Evolutionary conservation across 164 flowering plant genomes (phyloP), one percentile per base, ranked within the genome.

Genomic region (Kingdonia uniflora): DNA sequence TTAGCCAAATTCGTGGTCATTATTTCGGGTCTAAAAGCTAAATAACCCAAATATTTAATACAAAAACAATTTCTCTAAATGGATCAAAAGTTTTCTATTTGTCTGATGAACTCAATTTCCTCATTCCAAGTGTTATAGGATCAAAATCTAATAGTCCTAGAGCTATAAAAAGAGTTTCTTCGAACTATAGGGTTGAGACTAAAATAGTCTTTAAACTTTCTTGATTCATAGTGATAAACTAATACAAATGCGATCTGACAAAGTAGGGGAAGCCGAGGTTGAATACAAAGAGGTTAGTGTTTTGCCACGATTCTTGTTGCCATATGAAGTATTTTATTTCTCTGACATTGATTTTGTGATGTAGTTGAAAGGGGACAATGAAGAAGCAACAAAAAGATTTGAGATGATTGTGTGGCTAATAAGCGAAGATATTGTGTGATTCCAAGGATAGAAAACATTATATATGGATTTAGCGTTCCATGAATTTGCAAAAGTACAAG

Each of bases 401-500:
- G 92, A 83, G 67, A 74, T 70, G 13, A 87, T 91, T 20, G 95
- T 81, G 56, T 57, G 66, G 49, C 55, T 65, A 29, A 91, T 91
- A 96, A 79, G 67, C 35, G 87, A 87, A 65, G 96, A 87, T 68
- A 83, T 81, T 5, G 78, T 74, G 16, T 79, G 80, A 6, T 91
- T 91, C 52, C 98, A 87, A 71, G 95, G 85, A 54, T 86, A 85
- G 57, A 87, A 87, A 64, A 87, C 95, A 19, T 17, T 60, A 25
- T 95, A 91, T 29, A 71, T 87, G 81, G 96, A 95, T 29, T 46
- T 80, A 44, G 95, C 92, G 22, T 87, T 87, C 64, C 98, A 91
- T 55, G 82, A 87, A 67, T 80, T 91, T 66, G 92, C 97, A 1
- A 80, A 79, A 70, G 97, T 96, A 21, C 98, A 91, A 65, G 89